phyloP scores from a whole-genome alignment of 73 alveolate genomes.

The Paramecium pentaurelia region DNA sequence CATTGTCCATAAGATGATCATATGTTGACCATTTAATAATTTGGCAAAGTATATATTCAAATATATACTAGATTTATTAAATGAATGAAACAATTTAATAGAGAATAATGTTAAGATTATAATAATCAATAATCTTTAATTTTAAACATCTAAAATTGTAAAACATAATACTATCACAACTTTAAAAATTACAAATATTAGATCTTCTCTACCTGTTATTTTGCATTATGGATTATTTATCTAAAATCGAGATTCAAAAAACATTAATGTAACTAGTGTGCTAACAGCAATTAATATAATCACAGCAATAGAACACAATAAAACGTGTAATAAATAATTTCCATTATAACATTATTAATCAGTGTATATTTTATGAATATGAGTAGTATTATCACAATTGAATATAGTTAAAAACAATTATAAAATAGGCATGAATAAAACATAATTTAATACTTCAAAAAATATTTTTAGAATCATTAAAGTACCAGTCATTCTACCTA shows the following conservation, averaged over 20 bases:
- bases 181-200: slow-evolving; percentile 13
- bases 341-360: slow-evolving; percentile 50
- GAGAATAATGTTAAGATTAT: slow-evolving; percentile 37
- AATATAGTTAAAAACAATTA: background rate
- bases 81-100: background rate
- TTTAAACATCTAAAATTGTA: slow-evolving; percentile 19
- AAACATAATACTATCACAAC: slow-evolving; percentile 26
- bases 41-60: background rate
- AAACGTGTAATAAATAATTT: slow-evolving; percentile 49
- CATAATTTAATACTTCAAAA: slow-evolving; percentile 13
- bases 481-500: slow-evolving; percentile 48
- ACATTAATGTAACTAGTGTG: background rate
- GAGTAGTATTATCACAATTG: slow-evolving; percentile 22
- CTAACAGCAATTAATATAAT: background rate
- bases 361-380: slow-evolving; percentile 7
- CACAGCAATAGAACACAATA: slow-evolving; percentile 1
- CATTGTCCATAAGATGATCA: slow-evolving; percentile 49
- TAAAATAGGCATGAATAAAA: background rate
- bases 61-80: slow-evolving; percentile 24
- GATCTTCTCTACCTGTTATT: slow-evolving; percentile 53
- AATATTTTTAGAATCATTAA: slow-evolving; percentile 19
- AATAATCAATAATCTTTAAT: background rate
- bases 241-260: slow-evolving; percentile 35
- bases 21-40: slow-evolving; percentile 32
- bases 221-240: slow-evolving; percentile 30